phyloP scores from a whole-genome alignment of 306 rosid species.

The Quercus gilva region DNA sequence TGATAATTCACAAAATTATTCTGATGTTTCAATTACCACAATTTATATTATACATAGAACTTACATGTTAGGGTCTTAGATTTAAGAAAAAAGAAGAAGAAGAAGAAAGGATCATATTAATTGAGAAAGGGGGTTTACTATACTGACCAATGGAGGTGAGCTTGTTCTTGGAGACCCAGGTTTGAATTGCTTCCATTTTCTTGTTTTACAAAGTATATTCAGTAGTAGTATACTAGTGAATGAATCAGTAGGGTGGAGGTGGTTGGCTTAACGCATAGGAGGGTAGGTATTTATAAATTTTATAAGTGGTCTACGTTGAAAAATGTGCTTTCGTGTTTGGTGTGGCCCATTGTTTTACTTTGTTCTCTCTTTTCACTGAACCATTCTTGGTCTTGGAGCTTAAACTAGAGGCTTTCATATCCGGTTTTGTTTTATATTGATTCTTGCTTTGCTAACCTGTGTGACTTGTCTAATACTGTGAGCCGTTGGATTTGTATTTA shows the following conservation, averaged over 20 bases:
- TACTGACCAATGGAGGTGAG: conserved; percentile 67
- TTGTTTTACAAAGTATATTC: not conserved
- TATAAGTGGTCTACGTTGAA: conserved; percentile 27
- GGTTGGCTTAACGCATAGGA: not conserved
- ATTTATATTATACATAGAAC: no score
- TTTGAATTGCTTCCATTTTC: conserved; percentile 67
- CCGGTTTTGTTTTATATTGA: not conserved
- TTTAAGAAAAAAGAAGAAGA: not conserved
- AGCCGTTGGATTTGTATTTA: conserved; percentile 11
- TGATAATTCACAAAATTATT: no score
- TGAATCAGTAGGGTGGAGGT: conserved; percentile 14
- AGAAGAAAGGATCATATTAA: not conserved
- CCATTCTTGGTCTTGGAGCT: conserved; percentile 20
- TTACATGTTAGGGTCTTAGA: no score
- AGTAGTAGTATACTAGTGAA: not conserved
- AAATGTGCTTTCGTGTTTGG: conserved; percentile 1
- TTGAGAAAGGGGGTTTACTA: not conserved
- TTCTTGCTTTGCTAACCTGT: not conserved
- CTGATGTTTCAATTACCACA: no score
- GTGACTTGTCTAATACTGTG: not conserved
- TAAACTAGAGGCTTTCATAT: conserved; percentile 44
- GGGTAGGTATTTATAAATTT: conserved; percentile 39
- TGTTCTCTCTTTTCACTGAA: conserved; percentile 20
- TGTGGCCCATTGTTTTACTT: conserved; percentile 47
- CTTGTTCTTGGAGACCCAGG: conserved; percentile 80